Evolutionary conservation across 208 protist species (phyloP), one percentile per base, ranked within the genome.

Genomic region (Acanthamoeba healyi): DNA sequence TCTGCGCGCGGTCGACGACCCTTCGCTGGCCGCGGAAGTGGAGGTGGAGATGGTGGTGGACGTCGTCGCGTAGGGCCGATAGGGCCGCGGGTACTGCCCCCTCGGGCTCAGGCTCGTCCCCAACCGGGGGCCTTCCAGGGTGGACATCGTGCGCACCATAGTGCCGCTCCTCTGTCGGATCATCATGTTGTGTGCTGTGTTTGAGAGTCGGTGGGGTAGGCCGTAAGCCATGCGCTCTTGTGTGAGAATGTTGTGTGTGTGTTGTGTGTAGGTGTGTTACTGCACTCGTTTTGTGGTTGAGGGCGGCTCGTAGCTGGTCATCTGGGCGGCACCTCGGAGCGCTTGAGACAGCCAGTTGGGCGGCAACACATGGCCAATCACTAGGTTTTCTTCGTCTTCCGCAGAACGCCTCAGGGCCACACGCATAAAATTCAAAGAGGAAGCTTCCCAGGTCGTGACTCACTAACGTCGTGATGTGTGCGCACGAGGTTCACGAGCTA

Each of bases 111-210:
- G 14, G 6, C 36, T 38, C 38, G 32, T 15, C n/a, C 46, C 9
- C 9, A 36, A 36, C 7, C 61, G 26, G 9, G 61, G 61, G 6
- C 40, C 26, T 14, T 86, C 77, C 19, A 86, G 1, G 26, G 36
- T 17, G 77, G 77, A 86, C 46, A 86, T 22, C 26, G 77, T 86
- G 24, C 77, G 38, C n/a, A 86, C 24, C 77, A 86, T 86, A 14
- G 29, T 22, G 40, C 44, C 44, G 14, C 29, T 86, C 29, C 77
- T 86, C 77, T 86, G 77, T 86, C 46, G 19, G 6, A 86, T 51
- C 77, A 86, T 86, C 3, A 10, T 58, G 46, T 34, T 36, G 26
- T 70, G 61, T 61, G 17, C 12, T 36, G 26, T 70, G 54, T 61
- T 61, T 61, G 54, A 49, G 44, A 49, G 44, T 49, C n/a, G n/a